Conservation (phyloP, 768 basidiomycete species). For the Austroboletus eburneus region DNA sequence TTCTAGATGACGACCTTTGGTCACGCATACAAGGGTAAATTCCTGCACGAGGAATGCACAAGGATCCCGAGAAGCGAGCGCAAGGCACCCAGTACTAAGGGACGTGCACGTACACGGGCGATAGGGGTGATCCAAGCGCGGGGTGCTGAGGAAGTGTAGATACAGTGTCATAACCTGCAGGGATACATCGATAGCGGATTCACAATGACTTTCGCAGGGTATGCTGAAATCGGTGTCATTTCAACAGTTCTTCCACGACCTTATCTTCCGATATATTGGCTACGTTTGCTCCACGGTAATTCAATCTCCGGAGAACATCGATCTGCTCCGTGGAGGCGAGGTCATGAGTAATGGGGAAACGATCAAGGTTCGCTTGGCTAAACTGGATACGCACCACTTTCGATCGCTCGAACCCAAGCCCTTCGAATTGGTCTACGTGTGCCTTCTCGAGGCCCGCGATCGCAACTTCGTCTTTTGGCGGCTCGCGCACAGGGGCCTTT, state of each 20-base stretch:
- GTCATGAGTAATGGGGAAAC: neutral
- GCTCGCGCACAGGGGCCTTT: slow-evolving; percentile 29
- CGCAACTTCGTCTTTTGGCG: slow-evolving; percentile 45
- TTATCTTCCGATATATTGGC: slow-evolving; percentile 78
- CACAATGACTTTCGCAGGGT: slow-evolving; percentile 18
- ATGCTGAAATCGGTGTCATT: slow-evolving; percentile 35
- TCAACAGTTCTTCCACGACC: slow-evolving; percentile 82
- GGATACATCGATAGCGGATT: slow-evolving; percentile 21
- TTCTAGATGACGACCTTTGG: neutral
- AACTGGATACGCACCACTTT: slow-evolving; percentile 70
- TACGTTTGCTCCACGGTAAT: slow-evolving; percentile 82
- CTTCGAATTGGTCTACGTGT: slow-evolving; percentile 82
- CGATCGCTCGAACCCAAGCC: slow-evolving; percentile 72
- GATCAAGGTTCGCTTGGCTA: neutral
- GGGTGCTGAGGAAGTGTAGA: slow-evolving; percentile 14
- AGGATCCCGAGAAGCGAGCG: slow-evolving; percentile 1
- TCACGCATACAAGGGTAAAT: slow-evolving; percentile 5
- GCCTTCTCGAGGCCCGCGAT: slow-evolving; percentile 79
- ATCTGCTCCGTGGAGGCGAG: slow-evolving; percentile 45
- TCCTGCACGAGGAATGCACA: slow-evolving; percentile 1
- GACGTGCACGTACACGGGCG: slow-evolving; percentile 6
- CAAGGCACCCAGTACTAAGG: neutral
- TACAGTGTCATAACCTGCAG: slow-evolving; percentile 24
- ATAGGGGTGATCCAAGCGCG: slow-evolving; percentile 16
- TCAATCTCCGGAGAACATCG: slow-evolving; percentile 81